Evolutionary conservation across 768 basidiomycete species (phyloP).

Genomic region (Rhodosporidiobolus sp.): DNA sequence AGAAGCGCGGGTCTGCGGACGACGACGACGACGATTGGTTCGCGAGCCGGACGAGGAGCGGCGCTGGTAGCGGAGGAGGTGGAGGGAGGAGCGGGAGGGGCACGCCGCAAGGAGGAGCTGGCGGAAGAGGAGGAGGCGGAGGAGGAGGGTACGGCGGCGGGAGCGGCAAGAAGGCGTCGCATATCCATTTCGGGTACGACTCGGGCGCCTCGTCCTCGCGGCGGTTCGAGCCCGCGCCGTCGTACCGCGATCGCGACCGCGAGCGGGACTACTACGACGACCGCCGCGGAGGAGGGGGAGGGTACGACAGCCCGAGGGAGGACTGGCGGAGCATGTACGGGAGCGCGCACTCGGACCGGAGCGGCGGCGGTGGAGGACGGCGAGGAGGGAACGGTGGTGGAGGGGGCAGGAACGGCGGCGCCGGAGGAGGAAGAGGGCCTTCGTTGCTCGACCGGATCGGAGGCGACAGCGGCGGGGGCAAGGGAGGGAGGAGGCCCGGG

Average conservation of each 20-base stretch:
- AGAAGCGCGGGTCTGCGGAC: not conserved
- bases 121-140: constrained; percentile 1
- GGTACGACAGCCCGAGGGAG: constrained; percentile 12
- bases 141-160: not conserved
- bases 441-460: constrained; percentile 17
- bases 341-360: not conserved
- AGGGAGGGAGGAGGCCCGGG: not conserved
- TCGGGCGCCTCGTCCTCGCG: not conserved
- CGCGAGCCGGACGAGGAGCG: not conserved
- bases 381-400: not conserved
- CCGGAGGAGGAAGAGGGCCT: not conserved
- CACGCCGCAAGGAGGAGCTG: not conserved
- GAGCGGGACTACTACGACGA: not conserved
- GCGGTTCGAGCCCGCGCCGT: not conserved
- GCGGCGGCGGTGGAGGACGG: not conserved
- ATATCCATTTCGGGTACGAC: constrained; percentile 26
- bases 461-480: constrained; percentile 1
- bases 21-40: constrained; percentile 35
- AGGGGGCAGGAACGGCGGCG: not conserved
- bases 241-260: not conserved
- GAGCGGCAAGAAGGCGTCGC: not conserved
- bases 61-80: not conserved
- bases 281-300: not conserved
- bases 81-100: not conserved
- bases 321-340: constrained; percentile 8